These are phyloP conservation scores for Wickerhamiella siamensis DNA, from an alignment of 805 yeast species.

Conservation along the genomic window DNA sequence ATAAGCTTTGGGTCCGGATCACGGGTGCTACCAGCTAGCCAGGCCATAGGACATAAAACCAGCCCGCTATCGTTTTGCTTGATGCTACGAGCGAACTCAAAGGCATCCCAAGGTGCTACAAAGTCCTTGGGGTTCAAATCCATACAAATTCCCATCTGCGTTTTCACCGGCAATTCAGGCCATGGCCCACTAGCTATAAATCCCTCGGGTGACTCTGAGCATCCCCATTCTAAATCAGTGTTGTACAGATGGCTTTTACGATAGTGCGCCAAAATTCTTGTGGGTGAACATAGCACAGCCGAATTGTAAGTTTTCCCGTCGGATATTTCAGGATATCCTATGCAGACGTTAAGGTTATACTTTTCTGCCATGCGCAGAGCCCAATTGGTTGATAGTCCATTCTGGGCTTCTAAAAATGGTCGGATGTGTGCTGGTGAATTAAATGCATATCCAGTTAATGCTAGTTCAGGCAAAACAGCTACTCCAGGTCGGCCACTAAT, in stretches of 20 bases:
- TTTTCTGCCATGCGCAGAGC: constrained; percentile 39
- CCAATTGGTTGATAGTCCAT: constrained; percentile 39
- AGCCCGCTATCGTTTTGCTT: constrained; percentile 35
- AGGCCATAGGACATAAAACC: constrained; percentile 71
- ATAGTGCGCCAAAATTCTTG: constrained; percentile 43
- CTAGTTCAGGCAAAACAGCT: constrained; percentile 71
- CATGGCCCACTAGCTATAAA: constrained; percentile 25
- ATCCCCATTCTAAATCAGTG: constrained; percentile 67
- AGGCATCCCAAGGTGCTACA: constrained; percentile 58
- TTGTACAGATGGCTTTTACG: constrained; percentile 64
- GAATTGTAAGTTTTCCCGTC: constrained; percentile 44
- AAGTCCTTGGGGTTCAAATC: constrained; percentile 81
- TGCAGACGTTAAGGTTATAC: constrained; percentile 48
- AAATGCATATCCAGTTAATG: constrained; percentile 75
- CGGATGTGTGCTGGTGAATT: constrained; percentile 30
- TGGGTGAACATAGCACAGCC: constrained; percentile 46
- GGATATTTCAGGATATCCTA: constrained; percentile 66
- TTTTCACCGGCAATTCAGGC: constrained; percentile 20
- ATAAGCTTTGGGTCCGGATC: constrained; percentile 15
- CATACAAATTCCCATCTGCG: constrained; percentile 82
- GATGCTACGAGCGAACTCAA: constrained; percentile 54
- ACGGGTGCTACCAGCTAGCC: constrained; percentile 35
- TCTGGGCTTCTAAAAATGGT: constrained; percentile 42
- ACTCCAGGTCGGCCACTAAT: constrained; percentile 18
- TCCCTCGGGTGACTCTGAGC: constrained; percentile 47